phyloP scores from a whole-genome alignment of 805 yeast species.

The Ogataea angusta region DNA sequence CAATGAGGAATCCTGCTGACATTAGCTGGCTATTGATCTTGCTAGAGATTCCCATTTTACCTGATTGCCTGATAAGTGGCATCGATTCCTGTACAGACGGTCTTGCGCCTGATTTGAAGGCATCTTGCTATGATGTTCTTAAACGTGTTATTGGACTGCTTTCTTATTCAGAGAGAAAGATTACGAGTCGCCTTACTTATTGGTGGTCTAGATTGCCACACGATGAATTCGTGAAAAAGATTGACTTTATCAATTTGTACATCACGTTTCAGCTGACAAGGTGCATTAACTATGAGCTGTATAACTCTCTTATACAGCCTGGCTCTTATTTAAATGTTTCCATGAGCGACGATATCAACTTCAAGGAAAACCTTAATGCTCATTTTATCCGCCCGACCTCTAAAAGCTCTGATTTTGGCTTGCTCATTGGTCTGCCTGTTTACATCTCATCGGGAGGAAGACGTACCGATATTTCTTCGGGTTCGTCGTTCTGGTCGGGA shows the following conservation, averaged over 20 bases:
- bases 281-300: conserved; percentile 37
- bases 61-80: conserved; percentile 40
- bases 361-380: conserved; percentile 25
- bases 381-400: conserved; percentile 28
- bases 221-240: conserved; percentile 45
- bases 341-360: conserved; percentile 30
- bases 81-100: conserved; percentile 20
- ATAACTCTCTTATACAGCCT: conserved; percentile 21
- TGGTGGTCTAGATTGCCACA: conserved; percentile 49
- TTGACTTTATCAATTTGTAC: conserved; percentile 71
- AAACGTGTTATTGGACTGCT: conserved; percentile 69
- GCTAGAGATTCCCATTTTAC: conserved; percentile 64
- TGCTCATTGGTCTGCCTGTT: conserved; percentile 25
- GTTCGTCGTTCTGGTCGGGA: conserved; percentile 14
- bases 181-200: conserved; percentile 44
- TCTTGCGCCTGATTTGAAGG: conserved; percentile 46
- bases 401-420: conserved; percentile 25
- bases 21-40: conserved; percentile 62
- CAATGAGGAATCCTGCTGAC: conserved; percentile 39
- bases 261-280: conserved; percentile 71
- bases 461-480: conserved; percentile 7
- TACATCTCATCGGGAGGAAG: conserved; percentile 22
- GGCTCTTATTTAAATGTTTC: conserved; percentile 17
- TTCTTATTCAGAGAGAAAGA: conserved; percentile 43
- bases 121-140: conserved; percentile 62